Conservation (phyloP, 176 grass and related monocot species). For the Musa beccarii region DNA sequence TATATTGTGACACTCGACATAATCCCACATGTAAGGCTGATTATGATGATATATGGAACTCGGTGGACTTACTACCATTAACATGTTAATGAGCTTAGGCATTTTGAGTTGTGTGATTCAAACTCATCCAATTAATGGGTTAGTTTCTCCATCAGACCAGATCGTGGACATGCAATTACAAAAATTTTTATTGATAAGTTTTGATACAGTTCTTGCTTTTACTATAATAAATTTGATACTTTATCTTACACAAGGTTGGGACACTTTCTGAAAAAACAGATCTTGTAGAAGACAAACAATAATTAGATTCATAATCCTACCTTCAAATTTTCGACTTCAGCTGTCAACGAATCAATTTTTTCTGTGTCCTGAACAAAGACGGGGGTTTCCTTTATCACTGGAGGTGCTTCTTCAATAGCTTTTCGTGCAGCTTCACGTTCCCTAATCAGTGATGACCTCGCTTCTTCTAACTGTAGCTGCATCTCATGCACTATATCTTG, state of each 20-base stretch:
- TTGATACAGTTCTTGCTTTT: neutral
- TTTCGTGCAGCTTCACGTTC: constrained; percentile 92
- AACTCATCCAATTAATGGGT: no score
- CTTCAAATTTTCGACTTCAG: constrained; percentile 70
- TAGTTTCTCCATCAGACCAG: no score
- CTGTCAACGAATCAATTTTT: constrained; percentile 64
- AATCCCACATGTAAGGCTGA: no score
- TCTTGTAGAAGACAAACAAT: constrained; percentile 9
- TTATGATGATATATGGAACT: no score
- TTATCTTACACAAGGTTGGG: no score
- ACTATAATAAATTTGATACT: neutral
- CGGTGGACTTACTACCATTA: no score
- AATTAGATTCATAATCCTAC: constrained; percentile 28
- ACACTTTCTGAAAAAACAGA: no score
- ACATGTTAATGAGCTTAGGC: no score
- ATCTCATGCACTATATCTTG: constrained; percentile 61
- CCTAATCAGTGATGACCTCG: constrained; percentile 45
- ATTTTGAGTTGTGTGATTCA: no score
- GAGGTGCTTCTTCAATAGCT: constrained; percentile 95
- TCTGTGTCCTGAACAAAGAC: constrained; percentile 76
- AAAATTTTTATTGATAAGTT: neutral
- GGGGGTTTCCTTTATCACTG: constrained; percentile 86
- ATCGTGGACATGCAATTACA: neutral
- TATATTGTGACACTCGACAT: no score
- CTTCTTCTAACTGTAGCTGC: constrained; percentile 80